Conservation (phyloP, 208 protist genomes). For the Herpetomonas tarakana region DNA sequence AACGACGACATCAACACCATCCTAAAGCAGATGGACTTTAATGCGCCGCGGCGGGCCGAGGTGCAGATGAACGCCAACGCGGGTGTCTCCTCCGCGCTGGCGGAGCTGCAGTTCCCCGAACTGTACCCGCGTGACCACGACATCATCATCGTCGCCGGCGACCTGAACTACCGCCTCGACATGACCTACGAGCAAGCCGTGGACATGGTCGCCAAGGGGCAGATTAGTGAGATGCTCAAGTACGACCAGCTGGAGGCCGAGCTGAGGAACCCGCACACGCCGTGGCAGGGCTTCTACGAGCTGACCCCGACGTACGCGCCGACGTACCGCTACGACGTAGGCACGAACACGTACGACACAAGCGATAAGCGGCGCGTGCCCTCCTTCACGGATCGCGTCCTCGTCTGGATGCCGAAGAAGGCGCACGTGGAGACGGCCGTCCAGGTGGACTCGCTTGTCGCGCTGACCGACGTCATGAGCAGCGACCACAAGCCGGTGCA, state of each 20-base stretch:
- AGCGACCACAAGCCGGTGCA: slow-evolving; percentile 88
- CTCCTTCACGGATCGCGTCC: slow-evolving; percentile 88
- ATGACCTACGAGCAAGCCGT: slow-evolving; percentile 77
- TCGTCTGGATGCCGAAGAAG: slow-evolving; percentile 51
- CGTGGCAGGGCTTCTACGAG: slow-evolving; percentile 72
- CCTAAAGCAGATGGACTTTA: slow-evolving; percentile 84
- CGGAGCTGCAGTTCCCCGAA: slow-evolving; percentile 33
- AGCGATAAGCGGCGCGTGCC: slow-evolving; percentile 90
- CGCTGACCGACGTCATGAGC: slow-evolving; percentile 51
- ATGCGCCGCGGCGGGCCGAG: slow-evolving; percentile 43
- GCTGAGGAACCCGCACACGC: slow-evolving; percentile 62
- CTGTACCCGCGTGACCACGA: slow-evolving; percentile 82
- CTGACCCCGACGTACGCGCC: slow-evolving; percentile 74
- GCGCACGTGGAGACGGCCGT: slow-evolving; percentile 33
- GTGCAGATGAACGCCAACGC: slow-evolving; percentile 20
- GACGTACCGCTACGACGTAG: slow-evolving; percentile 91
- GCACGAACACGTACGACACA: slow-evolving; percentile 89
- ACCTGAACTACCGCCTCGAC: slow-evolving; percentile 92
- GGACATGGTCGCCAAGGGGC: slow-evolving; percentile 21
- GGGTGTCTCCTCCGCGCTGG: slow-evolving; percentile 8
- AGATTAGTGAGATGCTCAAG: slow-evolving; percentile 47
- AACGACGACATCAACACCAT: slow-evolving; percentile 92
- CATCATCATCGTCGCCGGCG: slow-evolving; percentile 87
- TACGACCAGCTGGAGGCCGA: slow-evolving; percentile 83
- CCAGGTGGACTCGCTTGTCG: slow-evolving; percentile 31